Base-by-base conservation (phyloP, 352 stramenopile species). In the Phytophthora lateralis region DNA sequence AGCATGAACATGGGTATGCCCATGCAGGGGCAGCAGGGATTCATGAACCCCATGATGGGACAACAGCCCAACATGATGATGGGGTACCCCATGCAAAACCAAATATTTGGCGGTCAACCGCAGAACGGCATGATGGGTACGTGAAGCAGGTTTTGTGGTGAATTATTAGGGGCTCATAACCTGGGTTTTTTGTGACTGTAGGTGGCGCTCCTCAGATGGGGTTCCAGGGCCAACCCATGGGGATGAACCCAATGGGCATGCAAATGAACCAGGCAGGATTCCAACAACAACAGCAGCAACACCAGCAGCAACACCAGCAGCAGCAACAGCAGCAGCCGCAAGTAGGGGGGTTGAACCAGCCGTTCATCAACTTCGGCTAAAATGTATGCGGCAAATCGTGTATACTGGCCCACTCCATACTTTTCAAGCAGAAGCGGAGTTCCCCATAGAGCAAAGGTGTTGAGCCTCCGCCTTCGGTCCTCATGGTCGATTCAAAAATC, bases 351-450 rank as follows among this genome's bases (percentile, higher is more conserved):
- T 61, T 91, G 46, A 89, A 79, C 71, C 80, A 93, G 63, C 69
- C 84, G n/a, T 93, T 93, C 50, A 75, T 90, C 41, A 91, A 90
- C 71, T 78, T 93, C 35, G 76, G 75, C 32, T 75, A 68, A 50
- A 39, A 4, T 20, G 35, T 43, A 64, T 45, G 62, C 21, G 60
- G 55, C 41, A 73, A 78, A 52, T 67, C 41, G 83, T 80, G 60
- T 67, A 51, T 61, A 45, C n/a, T 50, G 58, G 38, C 46, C 29
- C 42, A 20, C 35, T 42, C 35, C 12, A 20, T 4, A 41, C 34
- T 41, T n/a, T 41, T 41, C 34, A 41, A 41, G 10, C 21, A 18
- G 35, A 37, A 34, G n/a, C 26, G 43, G 42, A 45, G 54, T 37
- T 58, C 39, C 24, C 47, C 48, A 63, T 77, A 77, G 69, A 77